Conservation (phyloP, 768 basidiomycete species). For the button mushroom (Agaricus bisporus) region DNA sequence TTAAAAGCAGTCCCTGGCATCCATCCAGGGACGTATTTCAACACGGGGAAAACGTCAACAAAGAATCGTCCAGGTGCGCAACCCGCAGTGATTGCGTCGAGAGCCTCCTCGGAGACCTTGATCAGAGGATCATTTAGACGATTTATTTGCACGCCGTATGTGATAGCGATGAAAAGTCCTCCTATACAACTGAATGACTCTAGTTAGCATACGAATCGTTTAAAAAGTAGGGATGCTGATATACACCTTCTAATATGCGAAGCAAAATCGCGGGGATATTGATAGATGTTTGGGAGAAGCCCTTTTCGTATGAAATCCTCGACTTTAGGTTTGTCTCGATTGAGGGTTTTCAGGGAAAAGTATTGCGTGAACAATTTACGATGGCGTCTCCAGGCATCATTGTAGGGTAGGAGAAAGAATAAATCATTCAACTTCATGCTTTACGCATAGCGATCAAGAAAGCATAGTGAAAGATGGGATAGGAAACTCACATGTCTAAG, state of each 20-base stretch:
- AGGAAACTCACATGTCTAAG: background rate
- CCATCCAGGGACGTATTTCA: slow-evolving; percentile 13
- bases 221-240: background rate
- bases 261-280: background rate
- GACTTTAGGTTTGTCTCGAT: slow-evolving; percentile 4
- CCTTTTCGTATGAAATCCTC: background rate
- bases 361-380: slow-evolving; percentile 35
- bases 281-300: background rate
- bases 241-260: background rate
- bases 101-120: slow-evolving; percentile 1
- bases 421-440: background rate
- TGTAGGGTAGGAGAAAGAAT: slow-evolving; percentile 8
- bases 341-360: slow-evolving; percentile 17
- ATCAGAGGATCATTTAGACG: slow-evolving; percentile 7
- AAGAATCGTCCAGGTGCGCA: slow-evolving; percentile 8
- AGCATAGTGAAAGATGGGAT: background rate
- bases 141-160: slow-evolving; percentile 6
- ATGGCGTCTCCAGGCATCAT: slow-evolving; percentile 30
- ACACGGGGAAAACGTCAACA: slow-evolving; percentile 8
- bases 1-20: slow-evolving; percentile 12
- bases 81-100: background rate
- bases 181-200: slow-evolving; percentile 1
- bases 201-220: background rate
- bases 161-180: background rate
- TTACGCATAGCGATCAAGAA: background rate